phyloP scores from a whole-genome alignment of 2,329 filamentous ascomycete species.

The Aspergillus flavus region DNA sequence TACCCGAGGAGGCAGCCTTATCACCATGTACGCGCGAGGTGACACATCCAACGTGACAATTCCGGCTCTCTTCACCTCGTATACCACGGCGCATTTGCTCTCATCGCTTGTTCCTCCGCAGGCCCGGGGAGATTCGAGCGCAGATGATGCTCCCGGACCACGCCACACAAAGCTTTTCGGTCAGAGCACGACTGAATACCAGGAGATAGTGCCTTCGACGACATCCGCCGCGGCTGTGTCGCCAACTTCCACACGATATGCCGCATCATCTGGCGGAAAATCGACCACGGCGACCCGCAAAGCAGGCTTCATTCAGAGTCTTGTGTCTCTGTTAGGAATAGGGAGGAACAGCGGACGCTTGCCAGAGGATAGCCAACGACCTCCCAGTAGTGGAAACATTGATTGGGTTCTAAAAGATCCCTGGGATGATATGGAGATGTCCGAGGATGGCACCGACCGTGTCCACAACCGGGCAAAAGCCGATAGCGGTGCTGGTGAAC shows the following conservation, averaged over 20 bases:
- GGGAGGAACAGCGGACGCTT: conserved; percentile 31
- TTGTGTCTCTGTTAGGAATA: conserved; percentile 49
- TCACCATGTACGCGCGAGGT: conserved; percentile 98
- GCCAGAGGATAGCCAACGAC: conserved; percentile 60
- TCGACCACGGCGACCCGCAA: conserved; percentile 22
- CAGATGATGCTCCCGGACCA: conserved; percentile 62
- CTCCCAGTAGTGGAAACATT: conserved; percentile 72
- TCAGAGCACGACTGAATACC: conserved; percentile 22
- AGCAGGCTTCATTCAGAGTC: conserved; percentile 44
- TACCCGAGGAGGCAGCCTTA: conserved; percentile 80
- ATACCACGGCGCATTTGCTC: conserved; percentile 89
- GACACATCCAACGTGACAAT: conserved; percentile 95
- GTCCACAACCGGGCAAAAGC: conserved; percentile 19
- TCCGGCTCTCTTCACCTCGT: conserved; percentile 89
- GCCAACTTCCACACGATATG: conserved; percentile 34
- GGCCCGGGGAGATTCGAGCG: conserved; percentile 62
- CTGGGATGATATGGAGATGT: conserved; percentile 57
- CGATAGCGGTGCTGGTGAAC: conserved; percentile 16
- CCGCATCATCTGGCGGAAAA: conserved; percentile 20
- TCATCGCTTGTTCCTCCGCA: conserved; percentile 81
- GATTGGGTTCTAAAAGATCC: conserved; percentile 73
- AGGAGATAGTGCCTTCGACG: conserved; percentile 29
- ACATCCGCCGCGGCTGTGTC: conserved; percentile 33
- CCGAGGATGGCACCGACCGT: conserved; percentile 9
- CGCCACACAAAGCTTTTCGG: conserved; percentile 41